Percentiles rank a stretch among this genome's conserved stretches.
Conservation (phyloP, 108 stramenopile species). For the Nannochloropsis oceanica region DNA sequence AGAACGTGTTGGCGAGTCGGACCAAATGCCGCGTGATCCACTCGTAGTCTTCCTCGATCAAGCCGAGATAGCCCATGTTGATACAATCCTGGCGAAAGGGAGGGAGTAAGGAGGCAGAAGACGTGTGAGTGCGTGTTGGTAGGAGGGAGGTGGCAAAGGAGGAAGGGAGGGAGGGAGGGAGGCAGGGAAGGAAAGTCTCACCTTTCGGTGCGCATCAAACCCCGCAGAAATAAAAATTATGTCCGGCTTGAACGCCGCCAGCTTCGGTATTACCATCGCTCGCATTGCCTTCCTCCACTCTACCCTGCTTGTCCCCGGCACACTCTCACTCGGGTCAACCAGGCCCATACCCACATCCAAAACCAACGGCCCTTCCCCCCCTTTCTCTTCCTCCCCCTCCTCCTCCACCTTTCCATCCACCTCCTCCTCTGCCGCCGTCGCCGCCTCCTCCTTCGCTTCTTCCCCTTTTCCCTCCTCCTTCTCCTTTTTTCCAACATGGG, state of each 20-base stretch:
- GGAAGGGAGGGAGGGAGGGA: not conserved
- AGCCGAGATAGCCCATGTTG: conserved; percentile 48
- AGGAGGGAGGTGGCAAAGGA: not conserved
- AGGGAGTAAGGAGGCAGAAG: not conserved
- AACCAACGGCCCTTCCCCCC: not conserved
- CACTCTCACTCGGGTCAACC: not conserved
- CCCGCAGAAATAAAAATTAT: conserved; percentile 93
- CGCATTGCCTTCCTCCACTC: not conserved
- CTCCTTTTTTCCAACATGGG: not conserved
- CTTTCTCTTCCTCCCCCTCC: not conserved
- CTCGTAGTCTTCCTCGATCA: conserved; percentile 94
- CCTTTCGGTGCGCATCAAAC: conserved; percentile 74
- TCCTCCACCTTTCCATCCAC: not conserved
- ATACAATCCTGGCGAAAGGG: conserved; percentile 1
- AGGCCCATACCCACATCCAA: conserved; percentile 21
- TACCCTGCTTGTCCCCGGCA: not conserved
- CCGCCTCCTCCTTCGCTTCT: not conserved
- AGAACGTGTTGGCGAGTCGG: conserved; percentile 74
- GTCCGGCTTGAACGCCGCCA: conserved; percentile 78
- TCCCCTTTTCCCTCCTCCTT: not conserved
- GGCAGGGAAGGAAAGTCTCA: not conserved
- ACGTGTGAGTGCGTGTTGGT: not conserved
- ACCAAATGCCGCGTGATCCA: conserved; percentile 85
- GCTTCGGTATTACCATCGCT: conserved; percentile 17
- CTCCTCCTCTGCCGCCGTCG: not conserved